Percentiles rank a stretch among this genome's conserved stretches.
Evolutionary conservation across 202 grass and related monocot species (phyloP).

Genomic region (Schoenoplectus triqueter): DNA sequence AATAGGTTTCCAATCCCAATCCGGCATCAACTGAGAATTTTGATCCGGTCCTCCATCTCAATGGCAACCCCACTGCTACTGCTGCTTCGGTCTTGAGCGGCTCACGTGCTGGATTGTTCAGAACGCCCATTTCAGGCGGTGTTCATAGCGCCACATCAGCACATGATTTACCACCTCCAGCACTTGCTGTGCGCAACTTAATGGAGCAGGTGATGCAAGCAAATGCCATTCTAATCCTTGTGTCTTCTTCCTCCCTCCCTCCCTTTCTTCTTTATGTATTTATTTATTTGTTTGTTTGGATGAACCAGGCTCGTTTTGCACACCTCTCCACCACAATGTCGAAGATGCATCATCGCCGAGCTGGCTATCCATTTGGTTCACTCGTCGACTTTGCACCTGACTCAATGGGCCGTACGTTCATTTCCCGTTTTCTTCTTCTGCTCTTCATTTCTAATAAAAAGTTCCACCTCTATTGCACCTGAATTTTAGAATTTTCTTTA

Average conservation of each 20-base stretch:
- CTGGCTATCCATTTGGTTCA: slow-evolving; percentile 74
- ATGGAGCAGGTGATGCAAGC: slow-evolving; percentile 63
- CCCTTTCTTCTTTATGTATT: background rate
- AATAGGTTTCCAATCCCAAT: background rate
- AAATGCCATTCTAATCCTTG: slow-evolving; percentile 2
- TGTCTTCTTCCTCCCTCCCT: background rate
- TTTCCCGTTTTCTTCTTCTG: background rate
- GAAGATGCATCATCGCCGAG: slow-evolving; percentile 70
- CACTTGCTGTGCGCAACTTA: slow-evolving; percentile 74
- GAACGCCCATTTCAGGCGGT: slow-evolving; percentile 81
- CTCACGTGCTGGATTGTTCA: slow-evolving; percentile 67
- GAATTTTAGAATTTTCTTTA: no score
- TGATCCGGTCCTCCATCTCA: slow-evolving; percentile 13
- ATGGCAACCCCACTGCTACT: background rate
- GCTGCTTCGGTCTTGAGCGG: slow-evolving; percentile 27
- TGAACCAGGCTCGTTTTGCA: slow-evolving; percentile 68
- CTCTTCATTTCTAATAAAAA: background rate
- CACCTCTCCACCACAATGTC: slow-evolving; percentile 77
- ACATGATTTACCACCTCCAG: slow-evolving; percentile 78
- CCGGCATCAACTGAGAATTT: background rate
- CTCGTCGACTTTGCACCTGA: slow-evolving; percentile 72
- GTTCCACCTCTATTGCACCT: background rate
- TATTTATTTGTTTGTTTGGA: background rate
- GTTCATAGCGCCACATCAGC: slow-evolving; percentile 75
- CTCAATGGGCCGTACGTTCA: slow-evolving; percentile 70